Conservation (phyloP, 148 eudicot species). For the Diospyros kaki region DNA sequence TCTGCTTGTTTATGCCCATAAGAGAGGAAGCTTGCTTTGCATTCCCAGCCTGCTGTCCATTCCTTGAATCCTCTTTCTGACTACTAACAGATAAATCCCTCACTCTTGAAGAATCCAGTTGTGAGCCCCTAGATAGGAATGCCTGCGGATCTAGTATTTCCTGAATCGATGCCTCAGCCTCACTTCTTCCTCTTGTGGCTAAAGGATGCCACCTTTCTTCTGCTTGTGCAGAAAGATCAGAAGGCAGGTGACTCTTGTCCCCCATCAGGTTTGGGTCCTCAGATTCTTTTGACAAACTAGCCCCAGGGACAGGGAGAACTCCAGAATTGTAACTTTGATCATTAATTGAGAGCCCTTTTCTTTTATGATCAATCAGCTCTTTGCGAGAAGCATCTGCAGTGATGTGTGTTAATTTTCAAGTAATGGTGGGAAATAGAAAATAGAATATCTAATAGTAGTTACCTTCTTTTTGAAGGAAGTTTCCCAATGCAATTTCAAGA, state of each 20-base stretch:
- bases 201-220: conserved; percentile 30
- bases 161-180: conserved; percentile 34
- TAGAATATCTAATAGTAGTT: conserved; percentile 12
- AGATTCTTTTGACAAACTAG: conserved; percentile 36
- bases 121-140: conserved; percentile 26
- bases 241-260: conserved; percentile 25
- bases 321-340: conserved; percentile 43
- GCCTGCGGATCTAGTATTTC: conserved; percentile 35
- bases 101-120: conserved; percentile 27
- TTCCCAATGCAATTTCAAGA: conserved; percentile 94
- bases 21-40: conserved; percentile 22
- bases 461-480: conserved; percentile 65
- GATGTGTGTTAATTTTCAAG: conserved; percentile 25
- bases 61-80: conserved; percentile 32
- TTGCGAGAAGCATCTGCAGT: conserved; percentile 58
- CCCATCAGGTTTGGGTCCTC: conserved; percentile 31
- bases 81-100: conserved; percentile 32
- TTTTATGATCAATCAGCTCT: conserved; percentile 53
- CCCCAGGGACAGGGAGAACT: conserved; percentile 30
- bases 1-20: conserved; percentile 38
- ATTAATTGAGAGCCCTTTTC: conserved; percentile 45
- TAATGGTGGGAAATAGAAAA: conserved; percentile 4
- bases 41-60: conserved; percentile 29
- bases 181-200: conserved; percentile 27
- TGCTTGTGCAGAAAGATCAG: conserved; percentile 24